These are phyloP conservation scores for Bromus sterilis DNA, from an alignment of 176 grass and related monocot genomes.

Conservation along the genomic window DNA sequence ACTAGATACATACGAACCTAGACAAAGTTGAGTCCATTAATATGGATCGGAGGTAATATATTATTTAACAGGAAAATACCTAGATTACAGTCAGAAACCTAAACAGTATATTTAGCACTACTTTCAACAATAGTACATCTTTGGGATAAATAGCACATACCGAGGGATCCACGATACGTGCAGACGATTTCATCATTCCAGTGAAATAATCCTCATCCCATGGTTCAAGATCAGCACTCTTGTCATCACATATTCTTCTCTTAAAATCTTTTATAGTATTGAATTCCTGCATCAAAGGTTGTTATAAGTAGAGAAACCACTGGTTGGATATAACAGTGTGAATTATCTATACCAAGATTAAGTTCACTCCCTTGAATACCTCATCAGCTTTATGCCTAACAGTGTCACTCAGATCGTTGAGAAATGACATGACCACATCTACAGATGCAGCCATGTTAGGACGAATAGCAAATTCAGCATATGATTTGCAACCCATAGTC, in stretches of 20 bases:
- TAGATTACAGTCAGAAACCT: not conserved
- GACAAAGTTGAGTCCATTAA: too few relatives aligned
- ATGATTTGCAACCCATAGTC: constrained; percentile 90
- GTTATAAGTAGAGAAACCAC: constrained; percentile 21
- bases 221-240: constrained; percentile 60
- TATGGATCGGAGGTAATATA: too few relatives aligned
- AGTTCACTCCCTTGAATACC: constrained; percentile 30
- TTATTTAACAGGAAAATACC: not conserved
- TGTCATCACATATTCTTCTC: constrained; percentile 52
- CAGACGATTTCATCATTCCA: constrained; percentile 87
- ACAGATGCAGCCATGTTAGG: constrained; percentile 76
- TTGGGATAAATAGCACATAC: constrained; percentile 35
- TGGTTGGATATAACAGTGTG: constrained; percentile 4
- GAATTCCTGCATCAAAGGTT: constrained; percentile 52
- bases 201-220: constrained; percentile 88
- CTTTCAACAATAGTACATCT: not conserved
- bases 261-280: constrained; percentile 64
- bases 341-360: constrained; percentile 4
- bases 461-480: constrained; percentile 84
- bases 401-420: constrained; percentile 59
- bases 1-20: too few relatives aligned
- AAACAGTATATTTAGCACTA: not conserved
- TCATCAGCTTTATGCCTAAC: constrained; percentile 79
- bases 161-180: constrained; percentile 43
- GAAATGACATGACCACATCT: constrained; percentile 85